Conservation (phyloP, 371 early-diverging fungal species). For the Synchytrium microbalum region DNA sequence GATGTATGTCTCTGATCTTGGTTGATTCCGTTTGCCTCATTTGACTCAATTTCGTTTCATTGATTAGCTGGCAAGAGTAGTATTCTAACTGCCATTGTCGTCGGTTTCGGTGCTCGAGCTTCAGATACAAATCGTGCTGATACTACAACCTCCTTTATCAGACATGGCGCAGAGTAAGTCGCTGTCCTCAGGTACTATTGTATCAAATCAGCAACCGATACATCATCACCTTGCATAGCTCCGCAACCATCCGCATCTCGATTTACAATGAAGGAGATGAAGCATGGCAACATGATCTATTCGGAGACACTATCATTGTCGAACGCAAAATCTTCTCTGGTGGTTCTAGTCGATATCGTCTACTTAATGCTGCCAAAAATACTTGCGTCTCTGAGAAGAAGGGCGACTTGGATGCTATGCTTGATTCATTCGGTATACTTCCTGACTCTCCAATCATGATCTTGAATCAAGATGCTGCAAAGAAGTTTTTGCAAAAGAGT, state of each 20-base stretch:
- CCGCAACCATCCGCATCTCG: background rate
- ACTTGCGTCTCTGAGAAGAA: slow-evolving; percentile 54
- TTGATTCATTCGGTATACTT: slow-evolving; percentile 82
- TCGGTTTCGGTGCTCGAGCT: slow-evolving; percentile 89
- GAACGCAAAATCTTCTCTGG: slow-evolving; percentile 74
- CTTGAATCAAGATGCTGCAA: slow-evolving; percentile 87
- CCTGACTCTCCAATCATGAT: slow-evolving; percentile 89
- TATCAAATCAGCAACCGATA: background rate
- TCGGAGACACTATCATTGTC: slow-evolving; percentile 70
- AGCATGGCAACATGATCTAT: slow-evolving; percentile 69
- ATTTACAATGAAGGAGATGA: slow-evolving; percentile 63
- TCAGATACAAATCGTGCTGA: slow-evolving; percentile 76
- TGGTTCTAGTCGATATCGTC: slow-evolving; percentile 62
- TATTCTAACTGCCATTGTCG: slow-evolving; percentile 80
- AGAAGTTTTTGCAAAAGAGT: slow-evolving; percentile 76
- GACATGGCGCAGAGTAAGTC: slow-evolving; percentile 66
- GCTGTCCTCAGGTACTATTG: background rate
- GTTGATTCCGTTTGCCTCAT: too few species aligned
- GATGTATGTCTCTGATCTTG: too few species aligned
- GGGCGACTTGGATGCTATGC: slow-evolving; percentile 72
- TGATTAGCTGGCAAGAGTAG: slow-evolving; percentile 84
- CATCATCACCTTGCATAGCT: background rate
- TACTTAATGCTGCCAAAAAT: slow-evolving; percentile 45
- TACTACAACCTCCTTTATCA: slow-evolving; percentile 68
- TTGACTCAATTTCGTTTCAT: too few species aligned